Base-by-base conservation (phyloP, 176 grass and related monocot species). In the Avena atlantica region DNA sequence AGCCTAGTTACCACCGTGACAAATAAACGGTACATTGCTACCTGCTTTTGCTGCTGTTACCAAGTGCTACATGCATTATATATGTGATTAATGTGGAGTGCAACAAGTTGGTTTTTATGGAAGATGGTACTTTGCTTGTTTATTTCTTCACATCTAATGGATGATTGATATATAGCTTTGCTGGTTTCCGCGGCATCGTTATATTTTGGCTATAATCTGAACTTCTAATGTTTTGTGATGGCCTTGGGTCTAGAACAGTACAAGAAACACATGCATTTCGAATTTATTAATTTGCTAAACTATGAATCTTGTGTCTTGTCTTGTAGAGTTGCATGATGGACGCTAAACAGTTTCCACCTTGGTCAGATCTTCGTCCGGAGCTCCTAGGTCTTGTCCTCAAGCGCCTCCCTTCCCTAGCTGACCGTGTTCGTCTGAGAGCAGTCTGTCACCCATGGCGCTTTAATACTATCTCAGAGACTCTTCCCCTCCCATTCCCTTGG, bases 401-500 rank as follows among this genome's bases (percentile, higher is more conserved):
- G n/a, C 50, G 62, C 1, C 64, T 86, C n/a, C 49, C 84, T 11
- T 57, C 74, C 2, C 74, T 79, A 1, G 56, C 55, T 29, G 85
- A 81, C 20, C 85, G 56, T 21, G 27, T 81, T 47, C 68, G 44
- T 6, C 23, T 81, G 14, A 47, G 85, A 36, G 78, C 85, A 2
- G 67, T 81, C 4, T 87, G 85, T 57, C 42, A 27, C 3, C 7
- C 67, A 31, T 87, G 85, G 76, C 53, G 53, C 6, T 57, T 11
- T 55, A 13, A 20, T 36, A 66, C 19, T 6, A 6, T 11, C 10
- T 15, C 37, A 5, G 50, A 45, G 15, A n/a, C 14, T 0, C 4
- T 80, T 12, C 51, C 27, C 4, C 4, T 44, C 13, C 37, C 64
- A 56, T 37, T 80, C 55, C 85, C 85, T 8, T 87, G 85, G 85